Base-by-base conservation (phyloP, 306 rosid species). In the Echinosophora koreensis region DNA sequence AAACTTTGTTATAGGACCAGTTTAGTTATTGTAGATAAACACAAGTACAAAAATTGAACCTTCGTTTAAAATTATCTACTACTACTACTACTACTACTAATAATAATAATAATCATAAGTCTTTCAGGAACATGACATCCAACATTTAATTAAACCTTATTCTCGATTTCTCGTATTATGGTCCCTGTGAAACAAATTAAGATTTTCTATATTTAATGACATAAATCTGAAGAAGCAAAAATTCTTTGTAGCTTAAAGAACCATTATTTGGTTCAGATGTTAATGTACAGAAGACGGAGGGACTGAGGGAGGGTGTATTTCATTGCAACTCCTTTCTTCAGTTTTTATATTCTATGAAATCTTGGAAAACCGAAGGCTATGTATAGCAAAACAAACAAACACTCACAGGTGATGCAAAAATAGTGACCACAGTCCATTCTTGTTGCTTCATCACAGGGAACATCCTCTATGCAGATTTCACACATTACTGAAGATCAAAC, bases 351-450 rank as follows among this genome's bases (percentile, higher is more conserved):
- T 32, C 42, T 39, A 42, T 5, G 34, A 65, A 47, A 67, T 74
- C 8, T 64, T 11, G 56, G 4, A 41, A 51, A 44, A 60, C 35
- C 41, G 42, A 66, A 68, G 46, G 64, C 7, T n/a, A n/a, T n/a
- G n/a, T n/a, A n/a, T n/a, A n/a, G n/a, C n/a, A n/a, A n/a, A 62
- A 35, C 54, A 52, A 66, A 52, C 52, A 55, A 78, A 49, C 27
- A 35, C 97, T 87, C 87, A 92, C 98, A 95, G 68, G 18, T 28
- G 77, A 92, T 92, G 91, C 97, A 95, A 83, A 85, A 95, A 86
- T 91, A 84, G 86, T 95, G 98, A 61, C 97, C 94, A 60, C 97
- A 95, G 64, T 92, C 97, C 97, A 90, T 88, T 80, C 84, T 90
- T 38, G 98, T 90, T 38, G 91, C 66, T 69, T 90, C 90, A 35